These are phyloP conservation scores for Diaporthe aspalathi DNA, from an alignment of 2,329 filamentous ascomycete genomes.

Conservation along the genomic window DNA sequence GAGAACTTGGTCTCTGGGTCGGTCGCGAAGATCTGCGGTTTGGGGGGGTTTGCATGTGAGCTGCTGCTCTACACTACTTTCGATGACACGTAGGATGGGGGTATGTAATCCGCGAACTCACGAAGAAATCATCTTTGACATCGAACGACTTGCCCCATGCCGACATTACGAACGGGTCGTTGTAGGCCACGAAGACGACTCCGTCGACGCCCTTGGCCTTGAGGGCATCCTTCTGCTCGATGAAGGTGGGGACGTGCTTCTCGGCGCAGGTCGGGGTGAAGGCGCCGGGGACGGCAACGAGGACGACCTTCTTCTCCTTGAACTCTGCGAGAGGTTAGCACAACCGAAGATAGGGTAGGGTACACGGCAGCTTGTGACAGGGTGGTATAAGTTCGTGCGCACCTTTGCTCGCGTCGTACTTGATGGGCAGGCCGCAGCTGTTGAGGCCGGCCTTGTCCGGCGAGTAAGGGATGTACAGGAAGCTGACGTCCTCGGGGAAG, in stretches of 20 bases:
- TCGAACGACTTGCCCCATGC: slow-evolving; percentile 91
- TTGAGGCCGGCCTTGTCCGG: slow-evolving; percentile 76
- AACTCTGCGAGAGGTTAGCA: slow-evolving; percentile 55
- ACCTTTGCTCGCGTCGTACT: slow-evolving; percentile 84
- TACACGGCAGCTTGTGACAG: neutral
- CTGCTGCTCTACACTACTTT: too few relatives aligned
- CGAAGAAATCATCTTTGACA: slow-evolving; percentile 74
- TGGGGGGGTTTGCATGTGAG: slow-evolving; percentile 16
- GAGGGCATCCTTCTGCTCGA: slow-evolving; percentile 76
- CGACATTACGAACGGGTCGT: slow-evolving; percentile 89
- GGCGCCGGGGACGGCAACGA: slow-evolving; percentile 73
- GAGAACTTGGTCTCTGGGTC: slow-evolving; percentile 78
- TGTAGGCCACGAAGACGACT: slow-evolving; percentile 84
- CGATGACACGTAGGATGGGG: too few relatives aligned
- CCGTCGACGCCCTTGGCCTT: slow-evolving; percentile 85
- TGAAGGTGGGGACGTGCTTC: slow-evolving; percentile 83
- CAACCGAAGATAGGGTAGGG: neutral
- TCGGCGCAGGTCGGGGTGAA: slow-evolving; percentile 91
- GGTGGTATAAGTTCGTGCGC: slow-evolving; percentile 35
- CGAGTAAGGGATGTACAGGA: slow-evolving; percentile 85
- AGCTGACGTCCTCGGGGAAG: slow-evolving; percentile 84
- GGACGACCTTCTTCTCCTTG: slow-evolving; percentile 66
- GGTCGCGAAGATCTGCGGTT: slow-evolving; percentile 75
- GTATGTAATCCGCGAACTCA: slow-evolving; percentile 50
- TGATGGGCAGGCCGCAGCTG: slow-evolving; percentile 80